Conservation (phyloP, 805 yeast genomes). For the Yarrowia sp. region DNA sequence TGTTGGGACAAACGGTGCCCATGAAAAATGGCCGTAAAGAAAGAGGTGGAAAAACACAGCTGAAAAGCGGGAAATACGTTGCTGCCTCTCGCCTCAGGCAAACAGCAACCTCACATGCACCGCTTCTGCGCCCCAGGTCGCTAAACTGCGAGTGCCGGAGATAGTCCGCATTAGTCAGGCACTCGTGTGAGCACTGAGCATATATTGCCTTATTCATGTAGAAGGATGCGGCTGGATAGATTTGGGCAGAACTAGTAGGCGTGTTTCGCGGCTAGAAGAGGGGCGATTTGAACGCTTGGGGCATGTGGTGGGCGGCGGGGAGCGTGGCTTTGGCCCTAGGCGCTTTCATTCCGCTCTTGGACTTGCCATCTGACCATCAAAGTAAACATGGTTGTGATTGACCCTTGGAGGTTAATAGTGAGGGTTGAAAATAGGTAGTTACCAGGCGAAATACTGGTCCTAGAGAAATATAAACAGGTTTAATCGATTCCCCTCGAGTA, state of each 20-base stretch:
- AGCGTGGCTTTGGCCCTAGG: neutral
- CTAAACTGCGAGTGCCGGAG: slow-evolving; percentile 8
- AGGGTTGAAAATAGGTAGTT: neutral
- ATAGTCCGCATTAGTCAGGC: slow-evolving; percentile 19
- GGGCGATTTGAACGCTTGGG: neutral
- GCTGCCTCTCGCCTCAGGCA: neutral
- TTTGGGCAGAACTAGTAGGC: neutral
- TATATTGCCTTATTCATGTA: slow-evolving; percentile 21
- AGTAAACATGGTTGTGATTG: slow-evolving; percentile 9
- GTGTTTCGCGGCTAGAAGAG: too few species aligned
- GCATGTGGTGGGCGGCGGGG: slow-evolving; percentile 5
- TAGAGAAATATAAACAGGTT: neutral
- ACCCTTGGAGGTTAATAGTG: neutral
- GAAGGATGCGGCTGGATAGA: slow-evolving; percentile 18
- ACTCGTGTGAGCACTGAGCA: slow-evolving; percentile 25
- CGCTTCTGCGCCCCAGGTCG: slow-evolving; percentile 28
- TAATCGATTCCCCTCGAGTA: neutral
- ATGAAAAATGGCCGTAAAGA: neutral
- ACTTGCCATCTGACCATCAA: slow-evolving; percentile 9
- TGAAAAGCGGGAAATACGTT: neutral
- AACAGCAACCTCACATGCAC: slow-evolving; percentile 10
- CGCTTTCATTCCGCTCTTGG: slow-evolving; percentile 4
- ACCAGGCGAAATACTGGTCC: neutral
- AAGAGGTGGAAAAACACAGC: neutral
- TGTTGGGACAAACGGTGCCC: slow-evolving; percentile 4